Conservation (phyloP, 768 basidiomycete genomes). For the Dendrothele bispora region DNA sequence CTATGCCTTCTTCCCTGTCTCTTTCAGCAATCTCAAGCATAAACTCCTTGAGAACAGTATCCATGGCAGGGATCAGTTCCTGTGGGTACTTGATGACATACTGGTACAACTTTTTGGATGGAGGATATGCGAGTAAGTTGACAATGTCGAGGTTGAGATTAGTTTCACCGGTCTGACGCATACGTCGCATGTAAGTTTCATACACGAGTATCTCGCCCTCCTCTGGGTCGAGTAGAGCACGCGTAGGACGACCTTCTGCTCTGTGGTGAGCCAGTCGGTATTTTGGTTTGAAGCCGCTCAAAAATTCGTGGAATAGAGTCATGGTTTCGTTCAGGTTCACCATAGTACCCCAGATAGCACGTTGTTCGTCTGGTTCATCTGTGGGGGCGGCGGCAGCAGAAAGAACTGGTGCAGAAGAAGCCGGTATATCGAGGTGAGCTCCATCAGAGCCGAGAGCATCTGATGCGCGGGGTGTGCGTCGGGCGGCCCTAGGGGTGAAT, state of each 20-base stretch:
- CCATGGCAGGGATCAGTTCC: constrained; percentile 96
- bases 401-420: constrained; percentile 53
- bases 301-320: constrained; percentile 85
- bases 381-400: constrained; percentile 63
- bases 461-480: constrained; percentile 36
- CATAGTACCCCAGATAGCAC: constrained; percentile 97
- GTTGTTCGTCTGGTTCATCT: constrained; percentile 80
- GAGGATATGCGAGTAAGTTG: constrained; percentile 86
- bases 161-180: constrained; percentile 91
- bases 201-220: constrained; percentile 74
- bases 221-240: constrained; percentile 54
- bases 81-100: constrained; percentile 94
- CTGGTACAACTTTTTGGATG: constrained; percentile 75
- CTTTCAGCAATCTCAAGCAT: constrained; percentile 87
- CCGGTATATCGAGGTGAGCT: constrained; percentile 54
- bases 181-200: constrained; percentile 76
- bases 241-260: constrained; percentile 53
- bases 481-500: constrained; percentile 45
- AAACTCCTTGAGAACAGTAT: constrained; percentile 90
- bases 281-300: constrained; percentile 91
- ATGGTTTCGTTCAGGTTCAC: constrained; percentile 91
- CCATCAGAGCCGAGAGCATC: constrained; percentile 60
- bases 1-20: constrained; percentile 68
- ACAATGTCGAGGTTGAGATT: constrained; percentile 88
- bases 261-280: constrained; percentile 77